phyloP scores from a whole-genome alignment of 2,329 filamentous ascomycete species.

The Penicillium concentricum region DNA sequence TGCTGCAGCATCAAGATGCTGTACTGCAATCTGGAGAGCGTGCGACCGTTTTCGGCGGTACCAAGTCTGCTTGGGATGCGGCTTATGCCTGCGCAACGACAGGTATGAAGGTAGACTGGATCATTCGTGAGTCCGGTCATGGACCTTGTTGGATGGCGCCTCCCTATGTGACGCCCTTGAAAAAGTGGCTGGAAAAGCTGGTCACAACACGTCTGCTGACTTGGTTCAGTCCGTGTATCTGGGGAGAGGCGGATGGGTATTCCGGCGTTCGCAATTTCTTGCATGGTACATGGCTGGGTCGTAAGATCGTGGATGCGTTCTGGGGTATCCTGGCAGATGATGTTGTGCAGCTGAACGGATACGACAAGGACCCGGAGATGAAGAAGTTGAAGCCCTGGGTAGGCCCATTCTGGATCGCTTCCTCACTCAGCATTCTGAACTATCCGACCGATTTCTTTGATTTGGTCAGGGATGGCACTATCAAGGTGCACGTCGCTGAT shows the following conservation, averaged over 20 bases:
- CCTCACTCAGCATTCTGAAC: constrained; percentile 60
- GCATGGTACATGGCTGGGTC: constrained; percentile 53
- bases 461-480: constrained; percentile 53
- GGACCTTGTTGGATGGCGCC: constrained; percentile 43
- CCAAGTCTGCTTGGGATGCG: constrained; percentile 64
- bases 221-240: constrained; percentile 74
- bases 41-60: constrained; percentile 57
- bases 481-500: constrained; percentile 57
- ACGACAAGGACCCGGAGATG: constrained; percentile 46
- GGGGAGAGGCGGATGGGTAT: constrained; percentile 64
- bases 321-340: constrained; percentile 54
- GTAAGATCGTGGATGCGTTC: constrained; percentile 51
- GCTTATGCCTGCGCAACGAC: constrained; percentile 57
- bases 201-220: constrained; percentile 66
- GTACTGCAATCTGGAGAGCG: constrained; percentile 33
- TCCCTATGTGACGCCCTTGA: constrained; percentile 63
- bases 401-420: constrained; percentile 54
- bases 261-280: constrained; percentile 45
- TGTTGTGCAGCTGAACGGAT: constrained; percentile 48
- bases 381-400: constrained; percentile 49
- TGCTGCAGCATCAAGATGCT: constrained; percentile 41
- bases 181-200: constrained; percentile 66
- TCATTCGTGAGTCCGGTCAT: constrained; percentile 44
- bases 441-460: constrained; percentile 59
- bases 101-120: constrained; percentile 50